Base-by-base conservation (phyloP, 2,329 filamentous ascomycete genomes). In the Tympanopsis confertula region DNA sequence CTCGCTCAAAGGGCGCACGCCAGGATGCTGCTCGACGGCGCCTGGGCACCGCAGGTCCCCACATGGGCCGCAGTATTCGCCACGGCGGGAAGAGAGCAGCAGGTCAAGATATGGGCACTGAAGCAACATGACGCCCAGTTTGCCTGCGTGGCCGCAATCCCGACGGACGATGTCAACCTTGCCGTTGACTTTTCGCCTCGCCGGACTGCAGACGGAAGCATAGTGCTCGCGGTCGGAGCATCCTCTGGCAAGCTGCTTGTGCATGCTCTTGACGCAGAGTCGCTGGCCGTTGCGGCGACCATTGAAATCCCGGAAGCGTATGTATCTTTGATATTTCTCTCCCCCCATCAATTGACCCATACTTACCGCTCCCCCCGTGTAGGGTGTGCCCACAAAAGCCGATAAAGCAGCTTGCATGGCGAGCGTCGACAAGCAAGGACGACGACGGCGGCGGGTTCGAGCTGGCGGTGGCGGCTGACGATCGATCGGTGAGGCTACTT, bases 71-170 rank as follows among this genome's bases (percentile, higher is more conserved):
- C 58, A 7, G 52, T 69, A 5, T 98, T 98, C 57, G 82, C 83
- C 13, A 98, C 91, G 0, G 89, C 87, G 1, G 86, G 88, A 3
- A 71, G 91, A 49, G 91, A 98, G 58, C 96, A 93, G 62, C 71
- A 69, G 19, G 78, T 94, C 28, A 84, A 83, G 52, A 52, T 88
- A 32, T 89, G 85, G 85, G 42, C 54, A 47, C 5, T 47, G 45
- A n/a, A 52, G 48, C 39, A 38, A 2, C 48, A 50, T 35, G 35
- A 38, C 14, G 40, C 51, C 17, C 54, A 56, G 15, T 77, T 82
- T 43, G 52, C 58, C 10, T 71, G 75, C 42, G 67, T 65, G 5
- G 55, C 66, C 3, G 68, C 68, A 2, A 61, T 84, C 17, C 50
- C 69, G 0, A 63, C 73, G 35, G 67, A 70, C n/a, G 64, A 68